Base-by-base conservation (phyloP, 257 asterid genomes). In the Solanum commersonii region DNA sequence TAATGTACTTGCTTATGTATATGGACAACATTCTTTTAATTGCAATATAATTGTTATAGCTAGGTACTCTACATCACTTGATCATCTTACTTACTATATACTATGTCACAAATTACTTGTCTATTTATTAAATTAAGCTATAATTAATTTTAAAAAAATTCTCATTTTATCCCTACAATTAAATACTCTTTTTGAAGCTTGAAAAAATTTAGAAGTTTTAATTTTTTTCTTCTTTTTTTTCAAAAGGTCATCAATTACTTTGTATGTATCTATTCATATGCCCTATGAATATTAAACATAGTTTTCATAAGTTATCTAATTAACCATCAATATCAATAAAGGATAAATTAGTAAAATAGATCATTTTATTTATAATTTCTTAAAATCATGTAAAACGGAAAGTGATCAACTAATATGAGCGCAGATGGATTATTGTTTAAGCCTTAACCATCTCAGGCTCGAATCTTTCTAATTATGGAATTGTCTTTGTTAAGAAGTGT, bases 171-270 rank as follows among this genome's bases (percentile, higher is more conserved):
- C 65, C 65, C n/a, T 18, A 18, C 65, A 56, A 56, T 56, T 56
- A 56, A 56, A 18, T 56, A 56, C n/a, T 52, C n/a, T 52, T 6
- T 44, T 15, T 0, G 60, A 6, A 16, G 60, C 23, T 52, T 52
- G 60, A 52, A 52, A 52, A 46, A 14, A 14, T 16, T 52, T 52
- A 52, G 9, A 49, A 15, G 23, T 49, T 15, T 2, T 5, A 49
- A 5, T 0, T 15, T 49, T 15, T 15, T 49, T 15, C 1, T 14
- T 40, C 0, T 0, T 49, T 16, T 2, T 52, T 2, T 0, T 0
- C n/a, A 52, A 18, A 18, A 52, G 10, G 2, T 52, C n/a, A 52
- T 52, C 22, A 18, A 52, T 6, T 52, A 52, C 63, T 52, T 52
- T 52, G n/a, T 49, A 49, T 49, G 59, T 52, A 52, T 52, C 63